phyloP scores from a whole-genome alignment of 768 basidiomycete species.

The Mycena filopes region DNA sequence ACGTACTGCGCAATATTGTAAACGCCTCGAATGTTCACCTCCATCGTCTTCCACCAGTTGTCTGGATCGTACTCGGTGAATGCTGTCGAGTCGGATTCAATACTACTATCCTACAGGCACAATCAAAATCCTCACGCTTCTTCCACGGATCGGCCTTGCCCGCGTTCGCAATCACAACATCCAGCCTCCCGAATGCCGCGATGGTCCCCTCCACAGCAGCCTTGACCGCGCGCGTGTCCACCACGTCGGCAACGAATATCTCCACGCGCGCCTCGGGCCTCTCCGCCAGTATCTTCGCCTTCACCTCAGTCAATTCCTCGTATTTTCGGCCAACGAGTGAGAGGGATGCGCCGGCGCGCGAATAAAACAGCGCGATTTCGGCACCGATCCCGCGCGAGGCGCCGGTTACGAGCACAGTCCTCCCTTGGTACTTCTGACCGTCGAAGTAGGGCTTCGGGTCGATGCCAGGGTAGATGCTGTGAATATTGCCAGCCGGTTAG shows the following conservation, averaged over 20 bases:
- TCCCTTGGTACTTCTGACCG: conserved; percentile 34
- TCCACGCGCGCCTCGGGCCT: conserved; percentile 29
- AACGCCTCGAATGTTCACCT: conserved; percentile 36
- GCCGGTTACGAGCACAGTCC: conserved; percentile 37
- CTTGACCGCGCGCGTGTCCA: conserved; percentile 32
- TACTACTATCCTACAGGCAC: no score
- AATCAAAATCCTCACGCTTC: conserved; percentile 21
- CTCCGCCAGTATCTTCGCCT: conserved; percentile 28
- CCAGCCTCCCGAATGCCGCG: conserved; percentile 39
- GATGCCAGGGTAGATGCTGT: conserved; percentile 40
- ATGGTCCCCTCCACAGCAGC: conserved; percentile 36
- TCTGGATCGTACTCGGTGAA: conserved; percentile 34
- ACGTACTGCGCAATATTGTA: conserved; percentile 37
- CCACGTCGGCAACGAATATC: conserved; percentile 38
- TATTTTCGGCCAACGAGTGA: conserved; percentile 36
- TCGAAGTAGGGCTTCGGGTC: conserved; percentile 35
- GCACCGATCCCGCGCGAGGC: conserved; percentile 39
- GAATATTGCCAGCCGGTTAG: neutral
- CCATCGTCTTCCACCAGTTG: conserved; percentile 37
- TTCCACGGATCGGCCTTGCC: conserved; percentile 35
- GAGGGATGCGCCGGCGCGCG: conserved; percentile 41
- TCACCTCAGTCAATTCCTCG: conserved; percentile 32
- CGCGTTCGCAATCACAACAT: conserved; percentile 43
- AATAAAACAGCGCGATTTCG: conserved; percentile 38
- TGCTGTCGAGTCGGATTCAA: conserved; percentile 2